phyloP scores from a whole-genome alignment of 2,329 filamentous ascomycete genomes.

The Alternaria sp. region DNA sequence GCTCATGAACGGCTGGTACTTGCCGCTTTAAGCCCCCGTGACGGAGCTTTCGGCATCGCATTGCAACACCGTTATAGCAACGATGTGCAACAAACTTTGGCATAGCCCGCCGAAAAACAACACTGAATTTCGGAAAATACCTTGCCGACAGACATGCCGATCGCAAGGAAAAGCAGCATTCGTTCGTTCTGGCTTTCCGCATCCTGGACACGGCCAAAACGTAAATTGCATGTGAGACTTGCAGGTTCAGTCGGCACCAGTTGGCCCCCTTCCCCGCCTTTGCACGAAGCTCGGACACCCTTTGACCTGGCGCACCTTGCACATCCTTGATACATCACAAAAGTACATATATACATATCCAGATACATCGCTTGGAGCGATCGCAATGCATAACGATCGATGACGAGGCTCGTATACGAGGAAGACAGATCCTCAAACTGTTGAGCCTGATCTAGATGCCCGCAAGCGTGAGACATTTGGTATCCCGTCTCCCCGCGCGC shows the following conservation, averaged over 20 bases:
- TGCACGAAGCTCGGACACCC: not conserved
- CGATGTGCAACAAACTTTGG: not conserved
- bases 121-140: not conserved
- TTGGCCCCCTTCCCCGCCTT: not conserved
- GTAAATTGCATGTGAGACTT: not conserved
- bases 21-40: slow-evolving; percentile 13
- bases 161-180: not conserved
- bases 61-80: slow-evolving; percentile 4
- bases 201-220: not conserved
- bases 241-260: not conserved
- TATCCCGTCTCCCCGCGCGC: not conserved
- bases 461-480: not conserved
- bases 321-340: not conserved
- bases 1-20: slow-evolving; percentile 22
- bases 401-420: not conserved
- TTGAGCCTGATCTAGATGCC: not conserved
- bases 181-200: not conserved
- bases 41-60: slow-evolving; percentile 5
- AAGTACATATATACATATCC: not conserved
- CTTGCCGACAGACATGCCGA: slow-evolving; percentile 1
- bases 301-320: not conserved
- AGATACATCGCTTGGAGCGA: not conserved
- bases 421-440: not conserved
- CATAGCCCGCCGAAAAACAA: not conserved
- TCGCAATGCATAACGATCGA: not conserved